Percentiles rank a stretch among this genome's conserved stretches.
Evolutionary conservation across 1,284 basidiomycete genomes (phyloP).

Genomic region (Golubevia pallescens): DNA sequence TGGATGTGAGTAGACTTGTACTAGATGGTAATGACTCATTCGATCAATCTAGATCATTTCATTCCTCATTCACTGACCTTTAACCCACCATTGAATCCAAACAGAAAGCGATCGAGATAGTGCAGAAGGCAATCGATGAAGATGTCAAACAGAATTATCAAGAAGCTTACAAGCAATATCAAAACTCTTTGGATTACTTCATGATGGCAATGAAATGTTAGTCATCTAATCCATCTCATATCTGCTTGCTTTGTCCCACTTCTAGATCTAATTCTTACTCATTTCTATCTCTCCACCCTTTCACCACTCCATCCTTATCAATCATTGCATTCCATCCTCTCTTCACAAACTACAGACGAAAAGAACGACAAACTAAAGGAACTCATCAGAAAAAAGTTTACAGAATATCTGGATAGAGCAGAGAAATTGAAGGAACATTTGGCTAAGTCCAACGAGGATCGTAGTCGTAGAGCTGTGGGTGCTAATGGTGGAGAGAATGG

Average conservation of each 20-base stretch:
- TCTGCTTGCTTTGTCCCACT: too few species aligned
- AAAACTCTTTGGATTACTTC: slow-evolving; percentile 96
- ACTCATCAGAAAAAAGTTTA: slow-evolving; percentile 58
- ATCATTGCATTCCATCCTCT: neutral
- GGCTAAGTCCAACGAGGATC: slow-evolving; percentile 32
- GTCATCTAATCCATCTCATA: too few species aligned
- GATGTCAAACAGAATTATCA: slow-evolving; percentile 92
- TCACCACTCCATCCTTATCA: neutral
- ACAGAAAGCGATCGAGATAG: slow-evolving; percentile 93
- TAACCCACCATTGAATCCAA: neutral
- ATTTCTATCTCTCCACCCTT: neutral
- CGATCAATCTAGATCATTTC: slow-evolving; percentile 2
- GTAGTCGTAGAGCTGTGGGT: slow-evolving; percentile 35
- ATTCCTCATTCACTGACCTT: neutral
- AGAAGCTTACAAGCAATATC: slow-evolving; percentile 89
- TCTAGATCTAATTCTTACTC: neutral
- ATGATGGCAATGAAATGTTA: slow-evolving; percentile 85
- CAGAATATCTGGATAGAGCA: slow-evolving; percentile 61
- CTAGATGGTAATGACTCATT: neutral
- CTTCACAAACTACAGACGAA: slow-evolving; percentile 28
- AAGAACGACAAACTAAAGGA: slow-evolving; percentile 63
- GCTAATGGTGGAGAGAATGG: slow-evolving; percentile 53
- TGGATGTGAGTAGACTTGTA: slow-evolving; percentile 22
- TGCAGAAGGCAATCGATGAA: slow-evolving; percentile 92
- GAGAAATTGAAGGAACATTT: slow-evolving; percentile 63